Base-by-base conservation (phyloP, 192 early-diverging fungal genomes). In the Gigaspora rosea region DNA sequence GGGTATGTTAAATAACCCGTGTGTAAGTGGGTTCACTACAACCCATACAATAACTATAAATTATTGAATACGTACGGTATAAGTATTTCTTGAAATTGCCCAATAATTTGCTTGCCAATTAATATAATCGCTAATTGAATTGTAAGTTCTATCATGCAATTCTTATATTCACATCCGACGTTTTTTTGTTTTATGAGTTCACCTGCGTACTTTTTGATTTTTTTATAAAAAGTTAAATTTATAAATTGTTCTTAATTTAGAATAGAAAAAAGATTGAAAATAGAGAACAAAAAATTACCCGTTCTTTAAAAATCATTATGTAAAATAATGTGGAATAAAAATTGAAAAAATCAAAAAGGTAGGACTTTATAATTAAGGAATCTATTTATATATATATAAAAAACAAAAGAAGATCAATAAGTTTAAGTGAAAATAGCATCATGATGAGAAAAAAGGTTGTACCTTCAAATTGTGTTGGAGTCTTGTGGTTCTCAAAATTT, bases 61-160 rank as follows among this genome's bases (percentile, higher is more conserved):
- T n/a, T n/a, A n/a, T 1, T 13, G 52, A 36, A 4, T 59, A 87
- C 58, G 27, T 75, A 79, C 57, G 90, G 89, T 12, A 85, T 47
- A n/a, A 81, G 58, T 12, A 88, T 33, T n/a, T 90, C 84, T 68
- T 79, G 80, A 22, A 77, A 22, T 67, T 90, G 87, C 33, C 79
- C 82, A 50, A 90, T 15, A 18, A 83, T 76, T 78, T 89, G 88
- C 67, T 81, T 81, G 49, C 89, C 88, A 16, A 91, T 76, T 75
- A 92, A 89, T 13, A 88, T 86, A 78, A 91, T 85, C 8, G 86
- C 86, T 61, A 92, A 67, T 66, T 88, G 87, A 61, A 90, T 82
- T 10, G 85, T 88, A 63, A 92, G 77, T 33, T 88, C 86, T 2
- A 74, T 52, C 78, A 90, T 83, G 69, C 88, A 92, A 56, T n/a